phyloP scores from a whole-genome alignment of 495 filamentous ascomycete genomes.

The Alectoria sarmentosa region DNA sequence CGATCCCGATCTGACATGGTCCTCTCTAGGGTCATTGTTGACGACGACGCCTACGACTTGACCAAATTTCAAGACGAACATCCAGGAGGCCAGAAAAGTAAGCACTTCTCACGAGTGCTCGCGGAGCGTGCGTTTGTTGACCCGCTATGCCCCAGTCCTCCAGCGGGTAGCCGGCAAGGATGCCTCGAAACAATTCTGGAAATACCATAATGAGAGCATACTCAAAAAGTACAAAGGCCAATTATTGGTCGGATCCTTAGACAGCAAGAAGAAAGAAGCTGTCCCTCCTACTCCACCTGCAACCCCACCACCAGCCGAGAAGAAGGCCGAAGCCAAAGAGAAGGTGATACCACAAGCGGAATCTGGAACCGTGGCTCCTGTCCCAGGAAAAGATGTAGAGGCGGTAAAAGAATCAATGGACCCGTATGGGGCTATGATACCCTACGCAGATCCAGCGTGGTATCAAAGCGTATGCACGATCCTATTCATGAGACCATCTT shows the following conservation, averaged over 20 bases:
- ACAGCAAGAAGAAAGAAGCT: slow-evolving; percentile 66
- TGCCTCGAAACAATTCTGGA: slow-evolving; percentile 98
- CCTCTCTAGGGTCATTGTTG: slow-evolving; percentile 57
- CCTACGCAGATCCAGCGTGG: slow-evolving; percentile 89
- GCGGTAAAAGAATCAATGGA: slow-evolving; percentile 66
- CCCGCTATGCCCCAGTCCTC: slow-evolving; percentile 50
- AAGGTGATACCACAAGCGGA: slow-evolving; percentile 37
- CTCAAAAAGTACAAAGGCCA: slow-evolving; percentile 90
- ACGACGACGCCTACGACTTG: slow-evolving; percentile 94
- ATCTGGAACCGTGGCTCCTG: slow-evolving; percentile 41
- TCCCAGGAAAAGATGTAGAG: slow-evolving; percentile 36
- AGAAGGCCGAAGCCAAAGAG: slow-evolving; percentile 44
- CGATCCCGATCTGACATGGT: neutral
- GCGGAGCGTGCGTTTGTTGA: slow-evolving; percentile 8
- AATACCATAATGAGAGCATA: slow-evolving; percentile 93
- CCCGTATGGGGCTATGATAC: slow-evolving; percentile 77
- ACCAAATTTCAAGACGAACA: slow-evolving; percentile 93
- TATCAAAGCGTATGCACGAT: slow-evolving; percentile 77
- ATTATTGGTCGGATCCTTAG: slow-evolving; percentile 83
- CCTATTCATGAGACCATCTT: neutral
- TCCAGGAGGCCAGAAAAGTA: slow-evolving; percentile 95
- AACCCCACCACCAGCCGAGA: slow-evolving; percentile 44
- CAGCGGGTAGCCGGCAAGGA: slow-evolving; percentile 92
- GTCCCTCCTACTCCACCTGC: slow-evolving; percentile 48
- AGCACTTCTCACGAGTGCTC: slow-evolving; percentile 23